Evolutionary conservation across 2,329 filamentous ascomycete genomes (phyloP).

Genomic region (Calonectria multiphialidica): DNA sequence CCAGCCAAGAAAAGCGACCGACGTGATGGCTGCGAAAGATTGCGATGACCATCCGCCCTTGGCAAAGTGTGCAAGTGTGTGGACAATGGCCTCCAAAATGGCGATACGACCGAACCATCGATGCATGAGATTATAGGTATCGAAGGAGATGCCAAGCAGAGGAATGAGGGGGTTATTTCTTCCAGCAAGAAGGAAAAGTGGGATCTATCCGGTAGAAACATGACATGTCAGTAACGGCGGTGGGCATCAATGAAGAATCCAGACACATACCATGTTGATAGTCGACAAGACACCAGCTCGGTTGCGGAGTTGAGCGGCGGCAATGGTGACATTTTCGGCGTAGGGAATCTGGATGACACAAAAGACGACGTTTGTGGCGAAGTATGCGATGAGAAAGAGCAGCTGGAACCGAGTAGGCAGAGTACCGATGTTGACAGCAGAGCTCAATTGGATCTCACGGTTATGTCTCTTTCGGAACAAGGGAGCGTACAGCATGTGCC

Average conservation of each 20-base stretch:
- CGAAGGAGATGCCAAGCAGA: constrained; percentile 80
- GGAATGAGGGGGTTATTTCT: constrained; percentile 84
- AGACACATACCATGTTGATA: constrained; percentile 76
- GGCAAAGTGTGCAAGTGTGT: constrained; percentile 72
- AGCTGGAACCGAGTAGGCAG: constrained; percentile 72
- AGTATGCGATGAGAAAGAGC: constrained; percentile 66
- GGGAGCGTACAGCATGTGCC: constrained; percentile 79
- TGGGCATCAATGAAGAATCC: background rate
- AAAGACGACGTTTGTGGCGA: constrained; percentile 72
- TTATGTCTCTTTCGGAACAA: constrained; percentile 73
- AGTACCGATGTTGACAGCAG: constrained; percentile 68
- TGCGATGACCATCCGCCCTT: constrained; percentile 61
- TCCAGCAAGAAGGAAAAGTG: constrained; percentile 79
- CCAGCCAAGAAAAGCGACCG: constrained; percentile 64
- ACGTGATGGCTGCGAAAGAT: constrained; percentile 51
- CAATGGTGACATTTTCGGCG: constrained; percentile 56
- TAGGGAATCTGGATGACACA: constrained; percentile 77
- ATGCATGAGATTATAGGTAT: constrained; percentile 86
- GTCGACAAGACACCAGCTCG: constrained; percentile 77
- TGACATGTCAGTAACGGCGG: constrained; percentile 13
- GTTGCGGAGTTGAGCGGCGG: constrained; percentile 69
- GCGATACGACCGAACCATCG: constrained; percentile 85
- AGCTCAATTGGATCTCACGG: constrained; percentile 71
- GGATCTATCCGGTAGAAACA: constrained; percentile 54
- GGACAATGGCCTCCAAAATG: constrained; percentile 75